Evolutionary conservation across 2,329 filamentous ascomycete genomes (phyloP), one percentile per base, ranked within the genome.

Genomic region (Podosphaera fusca): DNA sequence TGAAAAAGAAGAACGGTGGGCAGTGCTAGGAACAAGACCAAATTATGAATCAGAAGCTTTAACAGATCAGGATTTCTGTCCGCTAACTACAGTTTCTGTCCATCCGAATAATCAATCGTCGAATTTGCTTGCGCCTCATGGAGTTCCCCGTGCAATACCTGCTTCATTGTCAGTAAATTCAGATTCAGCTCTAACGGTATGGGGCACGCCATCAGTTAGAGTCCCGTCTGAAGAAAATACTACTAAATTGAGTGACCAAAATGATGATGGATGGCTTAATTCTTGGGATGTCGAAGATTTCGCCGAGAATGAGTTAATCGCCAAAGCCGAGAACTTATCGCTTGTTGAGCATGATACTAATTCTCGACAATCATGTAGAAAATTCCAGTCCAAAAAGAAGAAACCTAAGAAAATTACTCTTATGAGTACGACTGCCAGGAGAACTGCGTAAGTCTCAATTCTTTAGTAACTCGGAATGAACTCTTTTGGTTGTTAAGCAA

Each of bases 201-300:
- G 90, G 90, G 90, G 90, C n/a, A 96, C 90, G 0, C 75, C 78
- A 2, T 80, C 77, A 0, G 71, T 94, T 2, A 66, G 72, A 2
- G 72, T 80, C 0, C 71, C 71, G 0, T 81, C 79, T 2, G 79
- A 81, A 1, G 75, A 77, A 9, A 64, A 80, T 34, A 70, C 34
- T 69, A 70, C 67, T 67, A 59, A 60, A 10, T 50, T 57, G 21
- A 31, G 52, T 6, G 59, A 63, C 33, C 58, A 59, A 30, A 70
- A 69, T 2, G 80, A 88, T 60, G 89, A 95, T 67, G 90, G 89
- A 0, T 95, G 89, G 89, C 72, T 90, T 14, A 82, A 85, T 63
- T 87, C 82, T 1, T 86, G 82, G 82, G 86, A 94, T 64, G 81
- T 84, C 58, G 79, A 95, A 58, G 67, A 94, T 14, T 73, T 80